Evolutionary conservation across 2,329 filamentous ascomycete genomes (phyloP).

Genomic region (Stachybotrys elegans): DNA sequence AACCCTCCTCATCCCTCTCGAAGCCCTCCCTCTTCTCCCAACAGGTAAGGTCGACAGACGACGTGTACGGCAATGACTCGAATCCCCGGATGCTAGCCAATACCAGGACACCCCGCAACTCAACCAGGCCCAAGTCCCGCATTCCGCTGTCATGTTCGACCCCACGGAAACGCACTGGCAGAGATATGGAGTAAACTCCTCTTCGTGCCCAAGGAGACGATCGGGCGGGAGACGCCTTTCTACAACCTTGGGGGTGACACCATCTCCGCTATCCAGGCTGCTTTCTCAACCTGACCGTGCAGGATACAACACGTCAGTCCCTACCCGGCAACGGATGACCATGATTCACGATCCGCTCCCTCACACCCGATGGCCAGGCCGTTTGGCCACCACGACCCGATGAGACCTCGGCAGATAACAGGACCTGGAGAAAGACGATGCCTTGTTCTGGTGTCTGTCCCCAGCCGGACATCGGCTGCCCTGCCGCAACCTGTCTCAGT

Average conservation of each 20-base stretch:
- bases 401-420: background rate
- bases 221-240: background rate
- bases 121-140: background rate
- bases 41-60: background rate
- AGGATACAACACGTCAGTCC: constrained; percentile 15
- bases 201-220: background rate
- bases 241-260: background rate
- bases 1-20: background rate
- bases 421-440: background rate
- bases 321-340: background rate
- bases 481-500: background rate
- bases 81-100: background rate
- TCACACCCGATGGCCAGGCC: background rate
- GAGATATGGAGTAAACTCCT: background rate
- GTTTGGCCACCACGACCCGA: background rate
- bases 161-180: background rate
- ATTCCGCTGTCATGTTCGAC: background rate
- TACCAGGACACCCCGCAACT: background rate
- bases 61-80: background rate
- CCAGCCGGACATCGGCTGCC: background rate
- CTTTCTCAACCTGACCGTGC: background rate
- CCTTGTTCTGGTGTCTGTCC: background rate
- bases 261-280: background rate
- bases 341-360: background rate
- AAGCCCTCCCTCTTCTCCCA: background rate